Percentiles rank a stretch among this genome's conserved stretches.
Conservation (phyloP, 2,329 filamentous ascomycete genomes). For the Botrytis galanthina region DNA sequence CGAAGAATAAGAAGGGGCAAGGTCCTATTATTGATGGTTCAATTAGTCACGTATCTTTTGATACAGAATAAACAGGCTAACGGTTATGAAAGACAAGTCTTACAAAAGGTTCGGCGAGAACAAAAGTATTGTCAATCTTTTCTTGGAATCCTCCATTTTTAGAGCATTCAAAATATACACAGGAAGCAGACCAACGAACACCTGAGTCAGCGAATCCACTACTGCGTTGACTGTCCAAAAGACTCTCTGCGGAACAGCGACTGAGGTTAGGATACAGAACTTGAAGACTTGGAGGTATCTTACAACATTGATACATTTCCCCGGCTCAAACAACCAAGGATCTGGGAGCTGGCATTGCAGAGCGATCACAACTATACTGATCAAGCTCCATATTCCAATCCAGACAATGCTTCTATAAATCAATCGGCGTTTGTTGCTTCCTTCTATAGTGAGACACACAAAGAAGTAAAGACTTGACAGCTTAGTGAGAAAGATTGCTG, state of each 20-base stretch:
- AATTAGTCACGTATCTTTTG: neutral
- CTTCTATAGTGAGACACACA: constrained; percentile 3
- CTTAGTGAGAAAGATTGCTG: neutral
- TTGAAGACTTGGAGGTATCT: neutral
- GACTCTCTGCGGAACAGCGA: neutral
- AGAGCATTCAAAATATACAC: neutral
- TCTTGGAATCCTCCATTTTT: neutral
- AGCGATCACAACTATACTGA: neutral
- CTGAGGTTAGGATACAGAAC: neutral
- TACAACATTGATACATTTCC: constrained; percentile 8
- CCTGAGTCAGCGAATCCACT: constrained; percentile 1
- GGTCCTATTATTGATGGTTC: neutral
- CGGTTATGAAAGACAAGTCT: neutral
- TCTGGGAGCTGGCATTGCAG: constrained; percentile 6
- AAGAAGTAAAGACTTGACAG: neutral
- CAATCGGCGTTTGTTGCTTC: neutral
- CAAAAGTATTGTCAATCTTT: neutral
- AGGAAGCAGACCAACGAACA: neutral
- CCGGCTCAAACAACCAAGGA: neutral
- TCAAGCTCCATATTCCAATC: neutral
- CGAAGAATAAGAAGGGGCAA: neutral
- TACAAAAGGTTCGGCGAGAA: constrained; percentile 13
- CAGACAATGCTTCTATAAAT: neutral
- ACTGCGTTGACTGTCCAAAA: constrained; percentile 11
- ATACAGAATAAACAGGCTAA: neutral